These are phyloP conservation scores for Allantophomopsis lycopodina DNA, from an alignment of 2,329 filamentous ascomycete genomes.

Conservation along the genomic window DNA sequence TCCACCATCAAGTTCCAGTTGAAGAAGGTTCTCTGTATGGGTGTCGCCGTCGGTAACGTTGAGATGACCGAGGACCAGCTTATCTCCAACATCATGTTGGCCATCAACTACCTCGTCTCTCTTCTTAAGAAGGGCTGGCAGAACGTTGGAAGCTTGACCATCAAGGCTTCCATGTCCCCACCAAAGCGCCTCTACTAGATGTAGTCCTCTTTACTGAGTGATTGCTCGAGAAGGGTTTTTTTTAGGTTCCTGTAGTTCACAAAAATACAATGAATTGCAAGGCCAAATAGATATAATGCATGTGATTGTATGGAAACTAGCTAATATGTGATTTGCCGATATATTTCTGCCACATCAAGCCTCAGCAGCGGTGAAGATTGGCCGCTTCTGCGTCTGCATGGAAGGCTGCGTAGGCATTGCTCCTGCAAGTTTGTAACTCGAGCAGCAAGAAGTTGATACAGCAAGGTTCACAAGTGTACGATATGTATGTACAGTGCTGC, in stretches of 20 bases:
- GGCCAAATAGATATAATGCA: constrained; percentile 1
- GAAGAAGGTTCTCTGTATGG: constrained; percentile 99
- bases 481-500: no score
- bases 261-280: background rate
- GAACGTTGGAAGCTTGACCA: constrained; percentile 98
- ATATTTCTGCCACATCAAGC: background rate
- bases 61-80: constrained; percentile 94
- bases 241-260: constrained; percentile 13
- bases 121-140: constrained; percentile 99
- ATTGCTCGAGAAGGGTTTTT: constrained; percentile 8
- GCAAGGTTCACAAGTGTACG: no score
- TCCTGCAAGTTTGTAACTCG: no score
- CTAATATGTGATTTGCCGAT: background rate
- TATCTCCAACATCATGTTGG: constrained; percentile 96
- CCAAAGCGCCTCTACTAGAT: constrained; percentile 92
- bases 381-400: background rate
- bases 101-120: constrained; percentile 99
- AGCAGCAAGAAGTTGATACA: no score
- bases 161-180: constrained; percentile 99
- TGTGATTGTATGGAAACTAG: background rate
- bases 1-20: constrained; percentile 99
- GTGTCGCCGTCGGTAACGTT: constrained; percentile 97
- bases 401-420: background rate
- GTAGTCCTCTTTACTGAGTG: constrained; percentile 6
- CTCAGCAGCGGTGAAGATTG: background rate